Evolutionary conservation across 495 filamentous ascomycete species (phyloP).

Genomic region (Daldinia decipiens): DNA sequence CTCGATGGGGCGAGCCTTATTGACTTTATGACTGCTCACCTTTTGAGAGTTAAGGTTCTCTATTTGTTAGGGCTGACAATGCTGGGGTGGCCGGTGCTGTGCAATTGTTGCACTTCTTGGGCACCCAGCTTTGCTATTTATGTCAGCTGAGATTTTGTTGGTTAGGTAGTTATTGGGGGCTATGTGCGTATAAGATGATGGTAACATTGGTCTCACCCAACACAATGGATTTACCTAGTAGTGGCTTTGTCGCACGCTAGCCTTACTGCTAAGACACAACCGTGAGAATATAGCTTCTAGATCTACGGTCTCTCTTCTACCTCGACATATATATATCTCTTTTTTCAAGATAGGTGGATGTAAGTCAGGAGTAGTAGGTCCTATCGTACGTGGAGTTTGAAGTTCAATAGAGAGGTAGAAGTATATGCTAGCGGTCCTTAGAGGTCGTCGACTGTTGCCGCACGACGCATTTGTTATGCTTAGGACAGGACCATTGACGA

Average conservation of each 20-base stretch:
- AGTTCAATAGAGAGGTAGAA: neutral
- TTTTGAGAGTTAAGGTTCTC: constrained; percentile 17
- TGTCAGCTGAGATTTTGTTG: constrained; percentile 32
- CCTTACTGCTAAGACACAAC: constrained; percentile 14
- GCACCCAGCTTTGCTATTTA: constrained; percentile 24
- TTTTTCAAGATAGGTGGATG: neutral
- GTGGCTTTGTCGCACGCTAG: constrained; percentile 22
- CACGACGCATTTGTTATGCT: neutral
- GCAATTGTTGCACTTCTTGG: constrained; percentile 5
- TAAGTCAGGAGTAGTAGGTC: neutral
- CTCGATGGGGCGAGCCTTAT: constrained; percentile 14
- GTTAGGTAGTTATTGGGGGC: constrained; percentile 8
- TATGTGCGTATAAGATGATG: constrained; percentile 24
- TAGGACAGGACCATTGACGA: neutral
- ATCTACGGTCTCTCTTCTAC: neutral
- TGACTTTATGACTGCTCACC: constrained; percentile 28
- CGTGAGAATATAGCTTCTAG: neutral
- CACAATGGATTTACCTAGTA: constrained; percentile 11
- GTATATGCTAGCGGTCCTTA: neutral
- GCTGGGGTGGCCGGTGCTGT: constrained; percentile 17
- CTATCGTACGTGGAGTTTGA: neutral
- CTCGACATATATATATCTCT: too few relatives aligned
- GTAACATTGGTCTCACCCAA: constrained; percentile 27
- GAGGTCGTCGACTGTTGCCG: constrained; percentile 3
- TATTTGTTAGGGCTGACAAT: constrained; percentile 28